Evolutionary conservation across 225 moss, liverwort and hornwort species (phyloP), one percentile per base, ranked within the genome.

Genomic region (Pleurozium schreberi): DNA sequence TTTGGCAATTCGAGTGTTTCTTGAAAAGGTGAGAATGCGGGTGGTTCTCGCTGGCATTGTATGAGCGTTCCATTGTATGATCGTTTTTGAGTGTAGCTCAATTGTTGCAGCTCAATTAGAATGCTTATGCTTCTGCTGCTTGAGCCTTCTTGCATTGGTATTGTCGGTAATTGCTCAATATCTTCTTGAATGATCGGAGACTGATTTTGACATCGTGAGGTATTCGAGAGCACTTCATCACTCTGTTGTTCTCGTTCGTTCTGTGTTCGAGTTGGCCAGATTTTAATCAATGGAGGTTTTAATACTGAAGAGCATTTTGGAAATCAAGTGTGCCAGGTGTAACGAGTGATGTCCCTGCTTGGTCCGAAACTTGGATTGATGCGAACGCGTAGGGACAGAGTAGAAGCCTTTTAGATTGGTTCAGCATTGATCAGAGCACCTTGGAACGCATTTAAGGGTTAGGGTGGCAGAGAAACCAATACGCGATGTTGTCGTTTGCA

Each of bases 401-500:
- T 43, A 71, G 73, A 82, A 52, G 53, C 76, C 71, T 85, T 82
- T 53, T 89, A 90, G 87, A 84, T 89, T 90, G 92, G 61, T 86
- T 76, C 27, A 71, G 85, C 78, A 70, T 85, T 26, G 69, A 65
- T 83, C 88, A 67, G 63, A 86, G 80, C 69, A 64, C 52, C 75
- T 71, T 81, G 84, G 61, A 80, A 85, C 85, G 33, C 57, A 64
- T 60, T 77, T 60, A 17, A 88, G 87, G 55, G 53, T 83, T 31
- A 83, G 62, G 76, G 83, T 65, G 83, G 80, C 80, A 55, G 75
- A 87, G 86, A 84, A 80, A 58, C 52, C 73, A 83, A 65, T 86
- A 83, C 92, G 91, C 94, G 95, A 98, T 98, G 98, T 95, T 98
- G 94, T 96, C 98, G 88, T 96, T 98, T 93, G 96, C 95, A 66